phyloP scores from a whole-genome alignment of 805 yeast genomes.

The Candida vaughaniae region DNA sequence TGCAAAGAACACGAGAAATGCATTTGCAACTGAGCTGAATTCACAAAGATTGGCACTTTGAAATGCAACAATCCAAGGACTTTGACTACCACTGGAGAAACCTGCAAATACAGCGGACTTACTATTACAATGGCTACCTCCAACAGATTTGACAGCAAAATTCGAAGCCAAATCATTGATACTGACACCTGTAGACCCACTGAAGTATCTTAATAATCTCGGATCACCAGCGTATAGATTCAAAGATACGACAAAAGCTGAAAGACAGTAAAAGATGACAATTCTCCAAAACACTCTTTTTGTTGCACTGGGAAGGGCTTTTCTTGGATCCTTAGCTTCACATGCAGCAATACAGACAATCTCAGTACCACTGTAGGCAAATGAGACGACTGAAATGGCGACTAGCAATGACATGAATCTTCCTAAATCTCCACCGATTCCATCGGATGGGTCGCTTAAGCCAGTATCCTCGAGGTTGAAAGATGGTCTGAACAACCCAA shows the following conservation, averaged over 20 bases:
- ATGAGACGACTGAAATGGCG: slow-evolving; percentile 64
- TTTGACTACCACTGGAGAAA: slow-evolving; percentile 40
- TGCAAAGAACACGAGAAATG: slow-evolving; percentile 45
- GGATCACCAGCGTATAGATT: slow-evolving; percentile 81
- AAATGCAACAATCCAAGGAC: slow-evolving; percentile 46
- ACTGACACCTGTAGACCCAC: slow-evolving; percentile 32
- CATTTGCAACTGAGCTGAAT: slow-evolving; percentile 41
- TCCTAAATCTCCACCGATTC: slow-evolving; percentile 62
- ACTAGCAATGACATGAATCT: slow-evolving; percentile 58
- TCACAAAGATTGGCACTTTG: slow-evolving; percentile 38
- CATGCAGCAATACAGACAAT: slow-evolving; percentile 82
- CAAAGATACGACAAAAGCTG: slow-evolving; percentile 67
- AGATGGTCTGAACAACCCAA: slow-evolving; percentile 74
- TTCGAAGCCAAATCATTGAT: slow-evolving; percentile 20
- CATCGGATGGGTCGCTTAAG: slow-evolving; percentile 36
- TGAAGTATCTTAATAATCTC: slow-evolving; percentile 55
- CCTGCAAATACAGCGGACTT: slow-evolving; percentile 29
- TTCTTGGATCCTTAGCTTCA: slow-evolving; percentile 80
- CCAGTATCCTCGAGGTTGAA: slow-evolving; percentile 67
- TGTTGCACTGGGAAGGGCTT: slow-evolving; percentile 74
- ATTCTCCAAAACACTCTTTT: slow-evolving; percentile 73
- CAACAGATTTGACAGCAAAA: slow-evolving; percentile 32
- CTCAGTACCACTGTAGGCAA: slow-evolving; percentile 81
- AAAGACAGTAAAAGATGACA: slow-evolving; percentile 59
- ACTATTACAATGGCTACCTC: slow-evolving; percentile 33